phyloP scores from a whole-genome alignment of 2,329 filamentous ascomycete genomes.

The Colletotrichum musae region DNA sequence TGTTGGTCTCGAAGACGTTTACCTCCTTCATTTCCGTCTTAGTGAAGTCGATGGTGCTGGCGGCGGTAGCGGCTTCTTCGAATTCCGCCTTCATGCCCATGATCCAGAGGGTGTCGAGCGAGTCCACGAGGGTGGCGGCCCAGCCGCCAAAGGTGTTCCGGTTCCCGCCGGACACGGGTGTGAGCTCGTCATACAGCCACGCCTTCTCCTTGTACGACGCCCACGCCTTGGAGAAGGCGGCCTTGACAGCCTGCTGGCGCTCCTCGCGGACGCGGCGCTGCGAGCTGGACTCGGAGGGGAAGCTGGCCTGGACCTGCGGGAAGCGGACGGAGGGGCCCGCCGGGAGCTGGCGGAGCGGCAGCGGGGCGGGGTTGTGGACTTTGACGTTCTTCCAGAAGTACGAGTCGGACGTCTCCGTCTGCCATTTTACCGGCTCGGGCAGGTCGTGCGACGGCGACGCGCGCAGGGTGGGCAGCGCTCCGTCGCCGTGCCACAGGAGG shows the following conservation, averaged over 20 bases:
- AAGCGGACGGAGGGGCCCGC: slow-evolving; percentile 46
- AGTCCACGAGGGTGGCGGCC: slow-evolving; percentile 72
- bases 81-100: slow-evolving; percentile 73
- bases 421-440: slow-evolving; percentile 21
- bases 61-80: slow-evolving; percentile 64
- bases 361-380: slow-evolving; percentile 41
- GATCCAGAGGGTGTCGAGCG: slow-evolving; percentile 74
- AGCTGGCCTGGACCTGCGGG: slow-evolving; percentile 52
- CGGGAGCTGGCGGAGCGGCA: slow-evolving; percentile 50
- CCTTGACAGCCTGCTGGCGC: slow-evolving; percentile 56
- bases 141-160: slow-evolving; percentile 67
- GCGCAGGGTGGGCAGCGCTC: neutral
- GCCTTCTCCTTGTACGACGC: slow-evolving; percentile 66
- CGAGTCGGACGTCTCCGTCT: neutral
- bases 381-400: slow-evolving; percentile 44
- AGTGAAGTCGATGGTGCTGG: slow-evolving; percentile 64
- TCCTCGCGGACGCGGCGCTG: slow-evolving; percentile 44
- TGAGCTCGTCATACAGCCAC: slow-evolving; percentile 67
- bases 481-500: slow-evolving; percentile 27
- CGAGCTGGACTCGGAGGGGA: slow-evolving; percentile 45
- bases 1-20: slow-evolving; percentile 62
- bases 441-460: neutral
- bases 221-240: slow-evolving; percentile 61
- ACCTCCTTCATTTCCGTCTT: slow-evolving; percentile 54
- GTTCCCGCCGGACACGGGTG: slow-evolving; percentile 61